Evolutionary conservation across 345 rosid species (phyloP).

Genomic region (Rhizophora mangle): DNA sequence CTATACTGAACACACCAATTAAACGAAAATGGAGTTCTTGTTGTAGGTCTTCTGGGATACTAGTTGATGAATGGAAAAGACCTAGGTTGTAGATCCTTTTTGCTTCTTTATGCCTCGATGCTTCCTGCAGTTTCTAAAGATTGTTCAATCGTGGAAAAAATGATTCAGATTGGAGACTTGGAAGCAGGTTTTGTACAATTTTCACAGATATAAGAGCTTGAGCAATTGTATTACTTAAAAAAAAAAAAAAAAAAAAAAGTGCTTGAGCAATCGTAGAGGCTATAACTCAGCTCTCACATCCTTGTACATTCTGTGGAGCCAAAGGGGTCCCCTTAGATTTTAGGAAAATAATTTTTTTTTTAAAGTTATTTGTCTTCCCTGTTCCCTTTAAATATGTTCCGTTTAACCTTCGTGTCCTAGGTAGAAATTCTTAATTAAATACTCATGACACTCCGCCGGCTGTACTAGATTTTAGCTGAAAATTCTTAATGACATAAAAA

Average conservation of each 20-base stretch:
- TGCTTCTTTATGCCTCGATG: conserved; percentile 6
- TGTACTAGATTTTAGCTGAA: too few species aligned
- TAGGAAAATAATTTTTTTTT: too few species aligned
- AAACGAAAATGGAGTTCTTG: neutral
- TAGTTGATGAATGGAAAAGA: neutral
- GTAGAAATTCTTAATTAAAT: too few species aligned
- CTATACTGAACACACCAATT: conserved; percentile 6
- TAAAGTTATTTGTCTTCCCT: too few species aligned
- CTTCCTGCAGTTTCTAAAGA: neutral
- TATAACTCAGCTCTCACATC: neutral
- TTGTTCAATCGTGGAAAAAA: conserved; percentile 3
- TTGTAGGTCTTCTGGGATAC: neutral
- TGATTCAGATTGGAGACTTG: conserved; percentile 10
- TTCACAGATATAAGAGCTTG: conserved; percentile 23
- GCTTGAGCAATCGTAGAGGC: conserved; percentile 25
- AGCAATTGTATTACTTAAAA: neutral
- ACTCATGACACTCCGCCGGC: too few species aligned
- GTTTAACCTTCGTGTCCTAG: too few species aligned
- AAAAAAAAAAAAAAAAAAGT: neutral
- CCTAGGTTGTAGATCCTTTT: conserved; percentile 5
- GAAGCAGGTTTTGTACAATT: conserved; percentile 32
- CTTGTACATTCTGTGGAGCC: too few species aligned
- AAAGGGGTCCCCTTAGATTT: too few species aligned
- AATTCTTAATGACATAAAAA: too few species aligned
- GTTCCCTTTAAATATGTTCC: too few species aligned